phyloP scores from a whole-genome alignment of 2,329 filamentous ascomycete genomes.

The Aspergillus alliaceus region DNA sequence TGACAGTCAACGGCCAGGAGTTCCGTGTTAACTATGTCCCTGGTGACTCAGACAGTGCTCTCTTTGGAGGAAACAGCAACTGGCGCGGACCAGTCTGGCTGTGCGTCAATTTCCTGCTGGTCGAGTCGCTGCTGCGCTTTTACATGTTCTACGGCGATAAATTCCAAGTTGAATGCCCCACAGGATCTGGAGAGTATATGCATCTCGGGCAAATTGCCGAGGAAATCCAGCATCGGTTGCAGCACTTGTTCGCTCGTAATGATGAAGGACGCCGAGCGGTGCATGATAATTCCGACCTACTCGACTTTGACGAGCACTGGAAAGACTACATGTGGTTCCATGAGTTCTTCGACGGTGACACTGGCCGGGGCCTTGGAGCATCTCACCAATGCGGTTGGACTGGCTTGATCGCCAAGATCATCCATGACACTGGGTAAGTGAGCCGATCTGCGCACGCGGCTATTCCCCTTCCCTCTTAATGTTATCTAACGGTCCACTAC shows the following conservation, averaged over 20 bases:
- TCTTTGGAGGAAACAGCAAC: slow-evolving; percentile 97
- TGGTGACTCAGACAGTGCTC: slow-evolving; percentile 91
- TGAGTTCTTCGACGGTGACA: slow-evolving; percentile 95
- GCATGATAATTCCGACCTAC: slow-evolving; percentile 78
- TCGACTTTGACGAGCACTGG: slow-evolving; percentile 92
- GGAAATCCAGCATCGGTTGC: slow-evolving; percentile 89
- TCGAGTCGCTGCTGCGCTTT: slow-evolving; percentile 92
- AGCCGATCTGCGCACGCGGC: not conserved
- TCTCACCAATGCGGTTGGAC: slow-evolving; percentile 98
- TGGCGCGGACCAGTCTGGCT: slow-evolving; percentile 97
- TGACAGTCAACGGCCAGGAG: slow-evolving; percentile 90
- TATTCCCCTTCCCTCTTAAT: not conserved
- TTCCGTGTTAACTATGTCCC: slow-evolving; percentile 89
- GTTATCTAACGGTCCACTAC: slow-evolving; percentile 42
- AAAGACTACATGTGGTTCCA: slow-evolving; percentile 94
- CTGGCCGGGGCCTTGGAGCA: slow-evolving; percentile 82
- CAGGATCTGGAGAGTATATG: slow-evolving; percentile 91
- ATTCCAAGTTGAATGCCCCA: slow-evolving; percentile 89
- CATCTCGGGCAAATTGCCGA: slow-evolving; percentile 93
- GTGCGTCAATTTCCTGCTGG: slow-evolving; percentile 90
- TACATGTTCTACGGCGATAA: slow-evolving; percentile 92
- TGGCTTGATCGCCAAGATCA: slow-evolving; percentile 91
- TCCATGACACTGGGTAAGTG: slow-evolving; percentile 91
- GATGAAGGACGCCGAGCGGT: slow-evolving; percentile 86
- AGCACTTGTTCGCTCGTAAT: slow-evolving; percentile 83